Evolutionary conservation across 2,329 filamentous ascomycete genomes (phyloP).

Genomic region (Tolypocladium inflatum): DNA sequence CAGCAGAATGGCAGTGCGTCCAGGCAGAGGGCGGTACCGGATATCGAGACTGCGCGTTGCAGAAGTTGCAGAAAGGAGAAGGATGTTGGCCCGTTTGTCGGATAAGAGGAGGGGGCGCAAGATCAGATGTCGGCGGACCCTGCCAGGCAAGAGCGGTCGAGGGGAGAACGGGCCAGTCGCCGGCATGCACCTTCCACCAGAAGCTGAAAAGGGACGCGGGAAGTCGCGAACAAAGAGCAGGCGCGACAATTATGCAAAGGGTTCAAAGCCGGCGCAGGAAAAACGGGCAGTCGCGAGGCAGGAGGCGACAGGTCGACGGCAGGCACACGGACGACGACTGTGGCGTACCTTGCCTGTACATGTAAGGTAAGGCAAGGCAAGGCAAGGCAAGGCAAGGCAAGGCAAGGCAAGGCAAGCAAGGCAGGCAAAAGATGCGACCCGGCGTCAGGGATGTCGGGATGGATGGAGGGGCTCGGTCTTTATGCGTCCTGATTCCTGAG

Average conservation of each 20-base stretch:
- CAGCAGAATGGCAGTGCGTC: not conserved
- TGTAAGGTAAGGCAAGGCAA: not conserved
- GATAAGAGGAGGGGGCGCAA: not conserved
- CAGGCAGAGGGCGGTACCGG: not conserved
- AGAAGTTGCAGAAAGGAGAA: not conserved
- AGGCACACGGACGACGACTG: not conserved
- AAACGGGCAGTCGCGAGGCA: not conserved
- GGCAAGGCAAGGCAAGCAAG: not conserved
- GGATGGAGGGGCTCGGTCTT: conserved; percentile 7
- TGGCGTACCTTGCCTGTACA: not conserved
- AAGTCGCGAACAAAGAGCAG: not conserved
- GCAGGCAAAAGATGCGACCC: not conserved
- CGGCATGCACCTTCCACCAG: not conserved
- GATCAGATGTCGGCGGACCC: not conserved
- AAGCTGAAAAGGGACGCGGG: not conserved
- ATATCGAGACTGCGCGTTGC: not conserved
- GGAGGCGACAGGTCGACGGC: not conserved
- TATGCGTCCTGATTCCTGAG: not conserved
- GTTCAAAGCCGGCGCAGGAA: not conserved
- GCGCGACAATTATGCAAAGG: not conserved
- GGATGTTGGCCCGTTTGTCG: not conserved
- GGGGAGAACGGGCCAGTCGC: not conserved
- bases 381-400: not conserved
- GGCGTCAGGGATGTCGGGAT: conserved; percentile 4
- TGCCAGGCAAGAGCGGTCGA: not conserved